phyloP scores from a whole-genome alignment of 2,329 filamentous ascomycete genomes.

The Aureobasidium leucospermi region DNA sequence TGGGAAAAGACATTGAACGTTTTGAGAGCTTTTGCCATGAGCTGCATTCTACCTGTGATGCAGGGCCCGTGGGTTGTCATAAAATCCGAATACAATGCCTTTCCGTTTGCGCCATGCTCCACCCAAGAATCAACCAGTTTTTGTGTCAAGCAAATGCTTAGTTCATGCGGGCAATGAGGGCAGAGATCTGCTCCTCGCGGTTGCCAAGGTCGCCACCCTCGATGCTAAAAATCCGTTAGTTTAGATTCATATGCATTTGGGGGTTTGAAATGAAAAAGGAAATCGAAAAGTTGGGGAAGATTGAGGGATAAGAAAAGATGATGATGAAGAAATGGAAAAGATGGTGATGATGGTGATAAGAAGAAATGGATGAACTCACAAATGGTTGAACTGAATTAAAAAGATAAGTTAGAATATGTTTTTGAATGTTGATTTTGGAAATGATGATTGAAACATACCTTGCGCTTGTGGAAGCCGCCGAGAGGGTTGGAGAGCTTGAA shows the following conservation, averaged over 20 bases:
- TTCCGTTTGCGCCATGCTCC: slow-evolving; percentile 14
- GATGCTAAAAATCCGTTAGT: slow-evolving; percentile 40
- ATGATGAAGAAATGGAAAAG: no score
- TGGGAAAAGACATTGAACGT: slow-evolving; percentile 14
- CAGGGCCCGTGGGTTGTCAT: slow-evolving; percentile 11
- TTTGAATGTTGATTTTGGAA: background rate
- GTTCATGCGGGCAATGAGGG: slow-evolving; percentile 97
- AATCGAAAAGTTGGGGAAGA: no score
- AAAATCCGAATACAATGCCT: slow-evolving; percentile 10
- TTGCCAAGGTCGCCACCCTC: slow-evolving; percentile 96
- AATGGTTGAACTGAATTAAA: background rate
- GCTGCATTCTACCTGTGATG: slow-evolving; percentile 13
- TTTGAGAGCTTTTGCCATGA: slow-evolving; percentile 16
- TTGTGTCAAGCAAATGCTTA: slow-evolving; percentile 39
- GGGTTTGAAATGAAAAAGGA: no score
- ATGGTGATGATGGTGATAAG: no score
- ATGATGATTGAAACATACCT: background rate
- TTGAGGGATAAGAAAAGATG: no score
- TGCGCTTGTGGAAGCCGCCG: slow-evolving; percentile 50
- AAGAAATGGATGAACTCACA: slow-evolving; percentile 25
- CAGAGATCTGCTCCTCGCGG: slow-evolving; percentile 97
- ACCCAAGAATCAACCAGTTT: slow-evolving; percentile 9
- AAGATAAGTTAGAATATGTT: background rate
- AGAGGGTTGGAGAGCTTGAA: slow-evolving; percentile 99
- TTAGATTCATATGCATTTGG: no score